Base-by-base conservation (phyloP, 2,329 filamentous ascomycete genomes). In the Trichoderma polysporum region DNA sequence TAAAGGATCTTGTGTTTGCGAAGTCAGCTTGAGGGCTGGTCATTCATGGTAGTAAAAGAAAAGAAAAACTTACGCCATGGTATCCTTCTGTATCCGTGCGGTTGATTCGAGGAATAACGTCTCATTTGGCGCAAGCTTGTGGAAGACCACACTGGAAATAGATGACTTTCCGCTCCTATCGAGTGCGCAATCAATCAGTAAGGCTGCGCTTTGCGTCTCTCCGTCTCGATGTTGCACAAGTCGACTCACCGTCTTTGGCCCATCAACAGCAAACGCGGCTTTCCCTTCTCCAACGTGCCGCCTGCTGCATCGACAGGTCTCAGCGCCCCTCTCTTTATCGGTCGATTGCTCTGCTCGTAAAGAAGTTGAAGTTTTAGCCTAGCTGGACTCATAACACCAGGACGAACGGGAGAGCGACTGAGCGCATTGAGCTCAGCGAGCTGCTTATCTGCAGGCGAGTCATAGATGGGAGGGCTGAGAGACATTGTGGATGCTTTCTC, bases 131-230 rank as follows among this genome's bases (percentile, higher is more conserved):
- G 94, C 93, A 76, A 98, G 89, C 78, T 99, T 99, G 80, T 98
- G 94, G 75, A 99, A 98, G n/a, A 99, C 94, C 56, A 99, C 96
- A 75, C 93, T 98, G 29, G 94, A 95, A 76, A 99, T 98, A 6
- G 95, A 99, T 0, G 95, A 98, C 78, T 99, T 99, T 68, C 95
- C 95, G 76, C 94, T 97, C 82, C 95, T 99, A 71, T 10, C 25
- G 10, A 5, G 19, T 19, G 17, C 49, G 41, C n/a, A 22, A 56
- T 9, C 35, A 17, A 35, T 68, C 13, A 62, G 27, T 35, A 6
- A 22, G 15, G 13, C 39, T 50, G 12, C 33, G 6, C 52, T 7
- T 53, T 3, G 35, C 25, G 1, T 22, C 17, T 25, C 10, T 8
- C 22, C 29, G n/a, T 15, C 17, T 13, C 25, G 15, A 4, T 10